Evolutionary conservation across 805 yeast species (phyloP), one percentile per base, ranked within the genome.

Genomic region (Ogataea nitratoaversa): DNA sequence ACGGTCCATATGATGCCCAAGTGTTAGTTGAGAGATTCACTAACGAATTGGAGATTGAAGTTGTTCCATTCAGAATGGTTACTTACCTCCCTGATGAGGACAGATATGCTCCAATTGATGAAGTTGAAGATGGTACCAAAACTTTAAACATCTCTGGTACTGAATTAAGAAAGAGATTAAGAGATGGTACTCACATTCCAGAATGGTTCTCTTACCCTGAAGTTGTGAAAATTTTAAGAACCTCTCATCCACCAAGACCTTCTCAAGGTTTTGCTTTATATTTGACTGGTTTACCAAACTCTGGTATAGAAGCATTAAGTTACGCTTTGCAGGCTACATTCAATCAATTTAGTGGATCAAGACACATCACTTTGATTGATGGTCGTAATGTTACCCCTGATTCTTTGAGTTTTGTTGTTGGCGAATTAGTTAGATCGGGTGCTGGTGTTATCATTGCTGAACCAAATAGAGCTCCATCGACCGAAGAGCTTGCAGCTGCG

Each of bases 171-270:
- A 81, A 82, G 64, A 79, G 91, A 51, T 77, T 90, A 60, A 82
- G 80, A 69, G 84, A 82, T 46, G 97, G 97, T 43, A 74, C 83
- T 32, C 82, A 82, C 47, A 91, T 90, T 53, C 98, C 98, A 48
- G 93, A 79, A 60, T 90, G 98, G 98, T 90, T 91, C 67, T 87
- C 96, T 5, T 90, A 90, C 67, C 96, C 96, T 3, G 97, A 90
- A 65, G 96, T 91, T 38, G 98, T 91, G 44, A 76, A 77, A 62
- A 89, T 91, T 44, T 74, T 90, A 55, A 82, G 98, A 62, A 91
- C 87, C 55, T 78, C 90, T 34, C 90, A 90, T 63, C 97, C 97
- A 41, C 96, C 98, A 48, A 80, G 97, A 66, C 78, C 73, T 43
- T 63, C 73, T 43, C 98, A 91, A 68, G 98, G 98, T 27, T 91